Evolutionary conservation across 768 basidiomycete genomes (phyloP), one percentile per base, ranked within the genome.

Genomic region (Pleurotus giganteus): DNA sequence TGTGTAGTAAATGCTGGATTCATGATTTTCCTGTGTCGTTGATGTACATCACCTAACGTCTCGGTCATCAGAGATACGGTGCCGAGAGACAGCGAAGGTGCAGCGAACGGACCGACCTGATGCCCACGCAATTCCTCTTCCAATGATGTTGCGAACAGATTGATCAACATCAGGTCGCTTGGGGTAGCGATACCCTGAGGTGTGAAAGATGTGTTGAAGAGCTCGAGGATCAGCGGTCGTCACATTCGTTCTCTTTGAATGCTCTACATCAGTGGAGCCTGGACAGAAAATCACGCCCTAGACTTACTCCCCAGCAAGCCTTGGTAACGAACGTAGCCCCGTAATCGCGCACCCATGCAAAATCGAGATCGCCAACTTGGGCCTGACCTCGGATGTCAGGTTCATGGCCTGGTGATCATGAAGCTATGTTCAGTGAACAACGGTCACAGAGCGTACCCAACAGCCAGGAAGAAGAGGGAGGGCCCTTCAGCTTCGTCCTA

Each of bases 221-320:
- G 69, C 69, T 54, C 70, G 66, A 0, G 68, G 67, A 42, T 73
- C 72, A 5, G 65, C 56, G n/a, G 69, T 59, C 61, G 67, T 63
- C 19, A 73, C 47, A 50, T 58, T 58, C 44, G 70, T 63, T 27
- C 60, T 58, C 70, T 71, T 8, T 32, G 26, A 31, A 26, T 36
- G 24, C 7, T 7, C 39, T 15, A 17, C 19, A 12, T 12, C 34
- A 47, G n/a, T 26, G 13, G 8, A 7, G 37, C 23, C 15, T 23
- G 9, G 17, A 12, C 34, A 28, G 23, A 27, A 29, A 41, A 24
- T 19, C 13, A 44, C 15, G 41, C 2, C 6, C n/a, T 15, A 19
- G 32, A 53, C 42, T 23, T 27, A 53, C 52, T 4, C 52, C 52
- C 52, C 52, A 53, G 27, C 12, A n/a, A 29, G 26, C 41, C 41